Evolutionary conservation across 345 rosid genomes (phyloP).

Genomic region (Microcos paniculata): DNA sequence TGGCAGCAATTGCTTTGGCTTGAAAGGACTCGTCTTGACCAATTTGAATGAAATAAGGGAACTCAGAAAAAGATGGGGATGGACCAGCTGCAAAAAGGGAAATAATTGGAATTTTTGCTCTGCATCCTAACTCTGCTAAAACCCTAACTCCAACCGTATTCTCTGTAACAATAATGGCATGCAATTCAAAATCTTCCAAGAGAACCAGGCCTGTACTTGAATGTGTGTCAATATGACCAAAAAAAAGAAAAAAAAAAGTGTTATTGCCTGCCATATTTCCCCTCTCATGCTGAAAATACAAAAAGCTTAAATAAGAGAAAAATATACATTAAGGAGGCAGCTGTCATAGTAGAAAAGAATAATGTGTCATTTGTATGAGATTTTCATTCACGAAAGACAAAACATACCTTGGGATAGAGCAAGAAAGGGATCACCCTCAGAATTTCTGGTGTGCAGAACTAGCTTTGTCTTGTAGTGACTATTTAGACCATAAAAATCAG

Average conservation of each 20-base stretch:
- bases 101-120: constrained; percentile 48
- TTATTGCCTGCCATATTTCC: background rate
- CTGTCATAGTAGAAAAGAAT: background rate
- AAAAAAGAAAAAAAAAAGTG: no score
- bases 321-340: no score
- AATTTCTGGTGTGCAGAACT: background rate
- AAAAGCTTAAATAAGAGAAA: background rate
- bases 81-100: constrained; percentile 46
- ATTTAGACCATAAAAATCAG: background rate
- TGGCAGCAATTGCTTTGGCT: constrained; percentile 38
- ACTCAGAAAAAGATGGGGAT: constrained; percentile 31
- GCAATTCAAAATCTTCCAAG: background rate
- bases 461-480: background rate
- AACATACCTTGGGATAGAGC: constrained; percentile 6
- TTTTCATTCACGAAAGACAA: background rate
- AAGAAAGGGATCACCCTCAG: constrained; percentile 3
- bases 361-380: background rate
- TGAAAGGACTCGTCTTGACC: constrained; percentile 42
- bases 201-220: background rate
- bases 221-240: no score
- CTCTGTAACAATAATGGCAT: constrained; percentile 1
- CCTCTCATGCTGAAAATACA: background rate
- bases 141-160: background rate
- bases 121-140: constrained; percentile 20
- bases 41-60: constrained; percentile 28